phyloP scores from a whole-genome alignment of 2,329 filamentous ascomycete species.

The Nannizzia gypsea region DNA sequence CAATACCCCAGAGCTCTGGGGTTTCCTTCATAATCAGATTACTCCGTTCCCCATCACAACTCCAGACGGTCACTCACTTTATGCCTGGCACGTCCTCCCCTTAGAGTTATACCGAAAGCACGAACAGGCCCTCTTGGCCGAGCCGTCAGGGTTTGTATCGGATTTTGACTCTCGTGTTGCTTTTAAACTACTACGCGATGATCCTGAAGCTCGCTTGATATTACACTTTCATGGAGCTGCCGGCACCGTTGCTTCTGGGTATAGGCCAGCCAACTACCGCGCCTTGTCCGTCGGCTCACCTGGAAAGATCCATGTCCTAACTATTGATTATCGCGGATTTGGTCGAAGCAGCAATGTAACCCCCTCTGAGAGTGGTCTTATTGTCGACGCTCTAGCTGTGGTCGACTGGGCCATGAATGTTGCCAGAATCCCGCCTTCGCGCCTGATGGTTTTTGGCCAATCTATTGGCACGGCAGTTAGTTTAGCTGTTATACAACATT shows the following conservation, averaged over 20 bases:
- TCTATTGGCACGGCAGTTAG: slow-evolving; percentile 47
- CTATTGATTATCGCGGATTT: slow-evolving; percentile 53
- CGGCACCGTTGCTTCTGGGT: slow-evolving; percentile 46
- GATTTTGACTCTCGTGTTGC: slow-evolving; percentile 28
- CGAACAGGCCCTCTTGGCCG: slow-evolving; percentile 29
- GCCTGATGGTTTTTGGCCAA: slow-evolving; percentile 49
- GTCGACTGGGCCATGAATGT: slow-evolving; percentile 44
- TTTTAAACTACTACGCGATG: slow-evolving; percentile 37
- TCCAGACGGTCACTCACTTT: slow-evolving; percentile 30
- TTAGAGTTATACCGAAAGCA: slow-evolving; percentile 36
- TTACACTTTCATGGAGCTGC: slow-evolving; percentile 46
- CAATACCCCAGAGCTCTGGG: slow-evolving; percentile 37
- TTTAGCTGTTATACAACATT: slow-evolving; percentile 35
- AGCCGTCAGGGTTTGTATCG: slow-evolving; percentile 26
- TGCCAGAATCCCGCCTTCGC: slow-evolving; percentile 41
- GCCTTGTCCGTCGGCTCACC: slow-evolving; percentile 42
- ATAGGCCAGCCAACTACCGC: slow-evolving; percentile 45
- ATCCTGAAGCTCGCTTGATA: slow-evolving; percentile 36
- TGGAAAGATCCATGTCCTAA: slow-evolving; percentile 44
- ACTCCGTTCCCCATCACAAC: slow-evolving; percentile 39
- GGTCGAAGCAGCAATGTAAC: slow-evolving; percentile 40
- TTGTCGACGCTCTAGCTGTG: slow-evolving; percentile 43
- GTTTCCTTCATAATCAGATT: slow-evolving; percentile 40
- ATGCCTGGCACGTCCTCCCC: slow-evolving; percentile 42
- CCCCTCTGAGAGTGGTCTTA: slow-evolving; percentile 45